Evolutionary conservation across 306 rosid genomes (phyloP), one percentile per base, ranked within the genome.

Genomic region (Castanea sativa): DNA sequence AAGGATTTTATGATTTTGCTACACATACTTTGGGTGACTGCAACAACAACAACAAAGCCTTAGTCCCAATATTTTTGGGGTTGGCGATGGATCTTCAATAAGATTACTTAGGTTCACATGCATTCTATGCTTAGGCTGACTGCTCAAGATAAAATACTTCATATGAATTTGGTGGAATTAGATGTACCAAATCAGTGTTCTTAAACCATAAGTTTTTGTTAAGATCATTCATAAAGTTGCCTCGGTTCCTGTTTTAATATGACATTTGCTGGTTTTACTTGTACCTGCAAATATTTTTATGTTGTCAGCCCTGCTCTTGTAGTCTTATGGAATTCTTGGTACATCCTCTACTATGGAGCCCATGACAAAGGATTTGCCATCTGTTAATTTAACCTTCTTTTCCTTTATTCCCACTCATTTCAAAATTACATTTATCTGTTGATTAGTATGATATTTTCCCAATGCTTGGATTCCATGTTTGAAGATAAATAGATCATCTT

Each of bases 121-220:
- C 15, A 12, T 20, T 65, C 12, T 65, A 18, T 21, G 52, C 52
- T 19, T 67, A 18, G 27, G 51, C 25, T 35, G 51, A 32, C 27
- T 19, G 4, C 19, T 32, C 27, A 67, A 5, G 16, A 61, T 29
- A 27, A 58, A 27, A 25, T 32, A 61, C 69, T 61, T 2, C 6
- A 59, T 25, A 4, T 4, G 8, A 60, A 30, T 25, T 60, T 23
- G 15, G 21, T 45, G 29, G 19, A 76, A 78, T 55, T 73, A 52
- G 74, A 20, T 61, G 69, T 76, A 68, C 52, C 69, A 74, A 78
- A 21, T 65, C 55, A 59, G 21, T 83, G 38, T 51, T n/a, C 21
- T 35, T 43, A 15, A 79, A 15, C 35, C 27, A 52, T 68, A 0
- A 4, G 18, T 23, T 60, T 25, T 61, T 29, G 15, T 5, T 5